Conservation (phyloP, 2,329 filamentous ascomycete genomes). For the Verticillium albo-atrum region DNA sequence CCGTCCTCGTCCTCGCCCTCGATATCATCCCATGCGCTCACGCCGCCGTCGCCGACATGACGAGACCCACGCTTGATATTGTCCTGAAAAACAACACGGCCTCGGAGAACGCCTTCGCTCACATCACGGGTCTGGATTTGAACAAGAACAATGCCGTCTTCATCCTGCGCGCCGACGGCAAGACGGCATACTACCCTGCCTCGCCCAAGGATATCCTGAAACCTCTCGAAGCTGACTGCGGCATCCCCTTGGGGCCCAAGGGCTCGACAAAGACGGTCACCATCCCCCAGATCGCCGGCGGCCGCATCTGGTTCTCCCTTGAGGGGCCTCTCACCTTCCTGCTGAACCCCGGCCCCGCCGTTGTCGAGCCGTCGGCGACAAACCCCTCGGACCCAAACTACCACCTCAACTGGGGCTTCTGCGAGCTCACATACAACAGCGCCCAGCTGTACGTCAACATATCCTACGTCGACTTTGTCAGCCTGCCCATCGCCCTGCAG, state of each 20-base stretch:
- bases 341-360: slow-evolving; percentile 65
- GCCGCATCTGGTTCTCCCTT: slow-evolving; percentile 67
- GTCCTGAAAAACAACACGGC: slow-evolving; percentile 61
- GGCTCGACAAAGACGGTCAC: slow-evolving; percentile 56
- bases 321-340: slow-evolving; percentile 60
- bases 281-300: slow-evolving; percentile 67
- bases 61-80: slow-evolving; percentile 46
- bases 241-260: slow-evolving; percentile 58
- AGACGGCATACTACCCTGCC: slow-evolving; percentile 58
- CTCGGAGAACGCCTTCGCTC: slow-evolving; percentile 58
- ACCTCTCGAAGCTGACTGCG: slow-evolving; percentile 51
- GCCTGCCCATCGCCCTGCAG: slow-evolving; percentile 55
- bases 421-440: slow-evolving; percentile 64
- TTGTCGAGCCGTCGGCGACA: slow-evolving; percentile 71
- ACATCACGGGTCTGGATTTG: slow-evolving; percentile 64
- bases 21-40: too few relatives aligned
- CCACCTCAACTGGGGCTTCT: slow-evolving; percentile 59
- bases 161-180: slow-evolving; percentile 62
- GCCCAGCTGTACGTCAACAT: slow-evolving; percentile 64
- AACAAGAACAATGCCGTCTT: slow-evolving; percentile 56
- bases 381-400: slow-evolving; percentile 62
- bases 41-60: slow-evolving; percentile 19
- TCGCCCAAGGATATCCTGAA: slow-evolving; percentile 49
- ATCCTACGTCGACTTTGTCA: slow-evolving; percentile 72
- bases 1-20: too few relatives aligned